Conservation (phyloP, 2,329 filamentous ascomycete genomes). For the Sporothrix schenckii region DNA sequence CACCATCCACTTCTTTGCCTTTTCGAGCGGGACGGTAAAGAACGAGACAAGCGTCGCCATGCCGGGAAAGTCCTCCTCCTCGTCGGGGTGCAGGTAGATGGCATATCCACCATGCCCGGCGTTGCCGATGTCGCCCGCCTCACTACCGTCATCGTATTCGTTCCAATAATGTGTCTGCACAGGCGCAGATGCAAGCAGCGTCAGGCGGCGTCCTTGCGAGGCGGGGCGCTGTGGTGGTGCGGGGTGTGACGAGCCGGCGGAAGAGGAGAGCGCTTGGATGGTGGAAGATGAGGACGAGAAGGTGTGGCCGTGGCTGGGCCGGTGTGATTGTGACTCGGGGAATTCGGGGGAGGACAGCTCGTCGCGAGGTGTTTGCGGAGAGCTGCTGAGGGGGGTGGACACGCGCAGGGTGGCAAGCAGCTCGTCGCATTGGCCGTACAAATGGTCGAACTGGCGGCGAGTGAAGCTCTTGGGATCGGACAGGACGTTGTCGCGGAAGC, state of each 20-base stretch:
- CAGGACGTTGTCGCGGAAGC: conserved; percentile 69
- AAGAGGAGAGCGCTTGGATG: conserved; percentile 34
- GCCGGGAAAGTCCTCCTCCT: conserved; percentile 62
- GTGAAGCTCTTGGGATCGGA: conserved; percentile 72
- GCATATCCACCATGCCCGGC: conserved; percentile 66
- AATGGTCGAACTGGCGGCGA: conserved; percentile 62
- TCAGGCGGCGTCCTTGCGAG: conserved; percentile 23
- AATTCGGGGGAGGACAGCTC: conserved; percentile 42
- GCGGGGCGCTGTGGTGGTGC: conserved; percentile 5
- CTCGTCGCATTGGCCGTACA: conserved; percentile 56
- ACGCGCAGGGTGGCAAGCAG: conserved; percentile 53
- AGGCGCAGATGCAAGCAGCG: conserved; percentile 27
- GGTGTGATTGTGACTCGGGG: conserved; percentile 36
- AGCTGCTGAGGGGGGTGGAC: conserved; percentile 48
- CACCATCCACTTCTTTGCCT: conserved; percentile 56
- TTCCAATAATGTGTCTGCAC: conserved; percentile 69
- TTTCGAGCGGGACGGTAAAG: conserved; percentile 54
- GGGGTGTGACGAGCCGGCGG: conserved; percentile 31
- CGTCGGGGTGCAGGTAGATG: conserved; percentile 74
- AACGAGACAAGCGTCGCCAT: conserved; percentile 61
- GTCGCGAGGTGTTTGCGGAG: conserved; percentile 36
- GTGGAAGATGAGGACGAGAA: conserved; percentile 36
- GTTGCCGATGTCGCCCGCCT: conserved; percentile 58
- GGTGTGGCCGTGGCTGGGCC: conserved; percentile 31
- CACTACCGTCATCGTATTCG: conserved; percentile 82